Evolutionary conservation across 306 rosid species (phyloP).

Genomic region (Inga oerstediana): DNA sequence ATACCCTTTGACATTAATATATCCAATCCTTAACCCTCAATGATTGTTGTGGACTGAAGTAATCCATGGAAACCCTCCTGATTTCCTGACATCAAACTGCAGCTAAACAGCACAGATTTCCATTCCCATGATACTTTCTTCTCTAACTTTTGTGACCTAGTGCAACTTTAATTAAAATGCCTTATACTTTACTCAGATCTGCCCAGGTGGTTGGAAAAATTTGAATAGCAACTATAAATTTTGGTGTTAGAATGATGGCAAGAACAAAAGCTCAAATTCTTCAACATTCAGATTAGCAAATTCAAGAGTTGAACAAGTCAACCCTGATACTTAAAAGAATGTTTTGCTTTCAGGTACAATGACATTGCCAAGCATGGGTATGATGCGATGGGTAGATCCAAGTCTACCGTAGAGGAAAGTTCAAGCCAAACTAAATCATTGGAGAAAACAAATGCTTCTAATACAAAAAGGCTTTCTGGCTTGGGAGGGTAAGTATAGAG

Average conservation of each 20-base stretch:
- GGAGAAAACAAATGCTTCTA: conserved; percentile 42
- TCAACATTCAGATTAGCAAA: neutral
- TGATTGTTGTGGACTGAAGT: conserved; percentile 2
- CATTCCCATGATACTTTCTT: neutral
- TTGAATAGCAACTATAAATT: neutral
- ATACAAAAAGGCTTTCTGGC: conserved; percentile 58
- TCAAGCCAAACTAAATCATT: conserved; percentile 46
- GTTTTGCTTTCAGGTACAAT: conserved; percentile 68
- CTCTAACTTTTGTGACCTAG: neutral
- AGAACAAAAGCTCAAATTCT: neutral
- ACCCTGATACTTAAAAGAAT: conserved; percentile 9
- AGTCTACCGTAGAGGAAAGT: conserved; percentile 42
- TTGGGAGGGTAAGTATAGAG: conserved; percentile 69
- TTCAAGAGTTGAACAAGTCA: neutral
- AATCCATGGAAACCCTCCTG: neutral
- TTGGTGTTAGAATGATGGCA: neutral
- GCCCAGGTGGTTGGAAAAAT: neutral
- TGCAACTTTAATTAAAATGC: neutral
- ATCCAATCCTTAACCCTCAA: neutral
- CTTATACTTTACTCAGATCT: neutral
- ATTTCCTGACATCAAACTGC: neutral
- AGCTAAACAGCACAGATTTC: neutral
- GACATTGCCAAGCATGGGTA: conserved; percentile 91
- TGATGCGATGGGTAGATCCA: conserved; percentile 78
- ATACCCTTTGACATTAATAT: neutral